Percentiles rank a stretch among this genome's conserved stretches.
These are phyloP conservation scores for Cladosporium sp. DNA, from an alignment of 2,329 filamentous ascomycete genomes.

Conservation along the genomic window DNA sequence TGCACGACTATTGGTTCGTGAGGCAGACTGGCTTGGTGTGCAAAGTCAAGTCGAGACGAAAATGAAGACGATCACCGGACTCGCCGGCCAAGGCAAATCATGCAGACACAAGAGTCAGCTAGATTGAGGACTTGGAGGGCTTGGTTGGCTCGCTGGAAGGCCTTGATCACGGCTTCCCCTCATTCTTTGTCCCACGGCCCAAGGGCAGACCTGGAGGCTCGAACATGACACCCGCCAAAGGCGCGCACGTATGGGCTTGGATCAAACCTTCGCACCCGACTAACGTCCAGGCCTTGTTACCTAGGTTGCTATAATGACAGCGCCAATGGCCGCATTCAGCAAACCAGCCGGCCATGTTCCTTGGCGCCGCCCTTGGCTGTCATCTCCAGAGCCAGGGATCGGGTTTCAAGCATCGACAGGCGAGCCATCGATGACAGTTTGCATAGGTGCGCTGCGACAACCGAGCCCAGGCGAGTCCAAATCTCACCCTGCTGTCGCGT, in stretches of 20 bases:
- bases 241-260: too few species aligned
- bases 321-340: background rate
- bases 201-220: too few species aligned
- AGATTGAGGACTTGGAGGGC: background rate
- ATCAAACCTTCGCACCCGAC: too few species aligned
- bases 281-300: too few species aligned
- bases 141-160: background rate
- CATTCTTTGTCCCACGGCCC: background rate
- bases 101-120: background rate
- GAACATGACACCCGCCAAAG: too few species aligned
- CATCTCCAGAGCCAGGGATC: background rate
- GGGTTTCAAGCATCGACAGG: background rate
- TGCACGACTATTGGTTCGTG: conserved; percentile 22
- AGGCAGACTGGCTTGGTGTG: conserved; percentile 23
- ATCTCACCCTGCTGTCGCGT: background rate
- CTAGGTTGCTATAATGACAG: background rate
- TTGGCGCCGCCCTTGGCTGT: conserved; percentile 1
- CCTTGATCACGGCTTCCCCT: background rate
- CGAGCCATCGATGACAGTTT: conserved; percentile 1
- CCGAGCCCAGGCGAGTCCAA: conserved; percentile 8
- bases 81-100: conserved; percentile 2
- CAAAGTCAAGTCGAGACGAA: conserved; percentile 18
- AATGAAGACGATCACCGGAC: conserved; percentile 6
- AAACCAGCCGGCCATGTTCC: background rate
- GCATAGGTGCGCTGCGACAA: conserved; percentile 1